A percentile compares a stretch with the other conserved stretches of the same genome.
These are phyloP conservation scores for Schizophyllum amplum DNA, from an alignment of 1,284 basidiomycete genomes.

Conservation along the genomic window DNA sequence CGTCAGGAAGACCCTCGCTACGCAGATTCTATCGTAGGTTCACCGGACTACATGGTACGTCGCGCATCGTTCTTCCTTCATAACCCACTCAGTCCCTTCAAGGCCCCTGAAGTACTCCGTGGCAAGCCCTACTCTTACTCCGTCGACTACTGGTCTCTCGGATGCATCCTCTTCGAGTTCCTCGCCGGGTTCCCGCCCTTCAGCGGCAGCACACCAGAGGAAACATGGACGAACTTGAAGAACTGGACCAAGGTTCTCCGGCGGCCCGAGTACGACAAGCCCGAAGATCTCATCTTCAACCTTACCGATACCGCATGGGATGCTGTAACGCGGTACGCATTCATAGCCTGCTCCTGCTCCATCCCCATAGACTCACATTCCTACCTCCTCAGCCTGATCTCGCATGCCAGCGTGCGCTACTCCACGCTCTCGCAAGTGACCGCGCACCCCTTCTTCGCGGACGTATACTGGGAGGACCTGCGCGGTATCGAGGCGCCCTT, in stretches of 20 bases:
- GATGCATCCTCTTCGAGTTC: slow-evolving; percentile 98
- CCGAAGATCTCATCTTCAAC: slow-evolving; percentile 97
- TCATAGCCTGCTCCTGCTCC: slow-evolving; percentile 1
- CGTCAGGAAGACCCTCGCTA: slow-evolving; percentile 89
- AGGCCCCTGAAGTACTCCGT: slow-evolving; percentile 86
- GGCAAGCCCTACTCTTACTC: slow-evolving; percentile 93
- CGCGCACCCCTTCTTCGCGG: slow-evolving; percentile 80
- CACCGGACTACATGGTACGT: slow-evolving; percentile 86
- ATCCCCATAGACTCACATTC: background rate
- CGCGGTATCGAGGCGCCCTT: slow-evolving; percentile 85
- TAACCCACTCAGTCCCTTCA: background rate
- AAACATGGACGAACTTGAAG: slow-evolving; percentile 99
- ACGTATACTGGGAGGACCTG: slow-evolving; percentile 71
- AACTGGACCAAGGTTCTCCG: slow-evolving; percentile 93
- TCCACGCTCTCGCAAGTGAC: slow-evolving; percentile 69
- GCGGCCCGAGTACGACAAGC: slow-evolving; percentile 91
- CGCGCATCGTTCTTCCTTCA: background rate
- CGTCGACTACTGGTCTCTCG: slow-evolving; percentile 98
- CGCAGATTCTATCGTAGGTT: slow-evolving; percentile 97
- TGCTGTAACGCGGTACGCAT: slow-evolving; percentile 73
- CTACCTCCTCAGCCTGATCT: slow-evolving; percentile 45
- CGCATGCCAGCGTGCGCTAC: slow-evolving; percentile 76
- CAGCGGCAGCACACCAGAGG: slow-evolving; percentile 91
- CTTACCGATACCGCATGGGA: slow-evolving; percentile 93
- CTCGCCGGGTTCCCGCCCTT: slow-evolving; percentile 97